phyloP scores from a whole-genome alignment of 331 rosid species.

The Quercus tomentella region DNA sequence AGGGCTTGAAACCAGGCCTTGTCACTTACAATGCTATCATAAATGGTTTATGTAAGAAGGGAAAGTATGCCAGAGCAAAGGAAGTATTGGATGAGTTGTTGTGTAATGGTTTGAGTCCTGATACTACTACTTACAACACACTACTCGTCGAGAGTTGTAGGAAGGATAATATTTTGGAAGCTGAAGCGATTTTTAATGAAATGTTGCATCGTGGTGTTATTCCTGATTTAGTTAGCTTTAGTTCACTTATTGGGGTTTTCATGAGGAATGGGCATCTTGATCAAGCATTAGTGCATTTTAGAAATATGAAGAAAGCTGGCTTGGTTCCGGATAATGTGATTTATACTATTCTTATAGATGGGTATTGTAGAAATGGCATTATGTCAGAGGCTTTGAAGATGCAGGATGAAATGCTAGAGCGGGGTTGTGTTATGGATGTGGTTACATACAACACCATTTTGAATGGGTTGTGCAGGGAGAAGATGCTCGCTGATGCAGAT shows the following conservation, averaged over 20 bases:
- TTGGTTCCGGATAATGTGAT: conserved; percentile 77
- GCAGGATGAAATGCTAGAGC: conserved; percentile 67
- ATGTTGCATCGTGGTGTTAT: conserved; percentile 38
- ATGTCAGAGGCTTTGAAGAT: conserved; percentile 53
- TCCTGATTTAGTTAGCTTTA: conserved; percentile 41
- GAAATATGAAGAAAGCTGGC: conserved; percentile 50
- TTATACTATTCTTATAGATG: conserved; percentile 80
- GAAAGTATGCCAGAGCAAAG: conserved; percentile 48
- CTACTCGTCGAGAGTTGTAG: conserved; percentile 65
- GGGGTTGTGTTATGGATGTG: conserved; percentile 71
- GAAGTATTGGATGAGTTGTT: conserved; percentile 56
- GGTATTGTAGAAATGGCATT: conserved; percentile 58
- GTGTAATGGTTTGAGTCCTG: conserved; percentile 56
- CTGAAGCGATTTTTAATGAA: conserved; percentile 53
- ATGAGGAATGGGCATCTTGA: conserved; percentile 57
- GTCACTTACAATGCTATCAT: conserved; percentile 68
- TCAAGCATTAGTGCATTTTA: conserved; percentile 53
- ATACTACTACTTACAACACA: conserved; percentile 61
- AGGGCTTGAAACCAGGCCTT: conserved; percentile 64
- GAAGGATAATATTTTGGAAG: conserved; percentile 53
- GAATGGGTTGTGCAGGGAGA: conserved; percentile 73
- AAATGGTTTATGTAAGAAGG: conserved; percentile 69
- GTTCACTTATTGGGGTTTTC: conserved; percentile 58
- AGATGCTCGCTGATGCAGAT: conserved; percentile 76
- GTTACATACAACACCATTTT: conserved; percentile 65